Conservation (phyloP, 2,329 filamentous ascomycete species). For the Eurotiales sp. region DNA sequence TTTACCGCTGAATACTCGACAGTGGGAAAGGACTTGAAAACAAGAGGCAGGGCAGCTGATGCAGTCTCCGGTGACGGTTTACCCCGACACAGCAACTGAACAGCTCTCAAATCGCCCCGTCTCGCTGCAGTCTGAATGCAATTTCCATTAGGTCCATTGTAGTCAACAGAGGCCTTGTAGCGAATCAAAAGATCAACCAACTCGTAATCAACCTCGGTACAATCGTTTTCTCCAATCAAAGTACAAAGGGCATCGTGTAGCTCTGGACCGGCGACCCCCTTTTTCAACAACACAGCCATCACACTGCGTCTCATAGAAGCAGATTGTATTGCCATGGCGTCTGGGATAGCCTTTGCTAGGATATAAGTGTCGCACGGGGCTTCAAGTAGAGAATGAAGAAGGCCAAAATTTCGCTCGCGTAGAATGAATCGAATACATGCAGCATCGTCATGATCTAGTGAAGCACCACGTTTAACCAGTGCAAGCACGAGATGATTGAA, state of each 20-base stretch:
- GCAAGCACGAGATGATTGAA: neutral
- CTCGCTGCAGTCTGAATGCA: neutral
- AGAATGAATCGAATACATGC: conserved; percentile 1
- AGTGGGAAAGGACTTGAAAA: neutral
- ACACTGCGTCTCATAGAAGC: neutral
- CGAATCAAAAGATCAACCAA: neutral
- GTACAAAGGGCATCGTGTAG: conserved; percentile 5
- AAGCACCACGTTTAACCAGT: neutral
- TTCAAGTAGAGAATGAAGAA: neutral
- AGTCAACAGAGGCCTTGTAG: conserved; percentile 8
- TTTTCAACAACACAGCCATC: conserved; percentile 3
- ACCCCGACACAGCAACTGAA: neutral
- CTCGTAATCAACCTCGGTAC: neutral
- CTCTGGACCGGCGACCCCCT: neutral
- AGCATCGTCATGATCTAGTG: conserved; percentile 4
- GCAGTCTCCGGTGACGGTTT: neutral
- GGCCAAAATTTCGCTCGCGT: neutral
- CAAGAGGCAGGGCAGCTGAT: neutral
- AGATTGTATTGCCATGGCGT: conserved; percentile 3
- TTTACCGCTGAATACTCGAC: neutral
- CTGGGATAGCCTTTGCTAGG: conserved; percentile 6
- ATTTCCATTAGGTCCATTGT: neutral
- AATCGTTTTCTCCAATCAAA: neutral
- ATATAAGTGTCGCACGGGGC: neutral
- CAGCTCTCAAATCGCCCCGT: neutral